phyloP scores from a whole-genome alignment of 257 asterid species.

The Avicennia marina region DNA sequence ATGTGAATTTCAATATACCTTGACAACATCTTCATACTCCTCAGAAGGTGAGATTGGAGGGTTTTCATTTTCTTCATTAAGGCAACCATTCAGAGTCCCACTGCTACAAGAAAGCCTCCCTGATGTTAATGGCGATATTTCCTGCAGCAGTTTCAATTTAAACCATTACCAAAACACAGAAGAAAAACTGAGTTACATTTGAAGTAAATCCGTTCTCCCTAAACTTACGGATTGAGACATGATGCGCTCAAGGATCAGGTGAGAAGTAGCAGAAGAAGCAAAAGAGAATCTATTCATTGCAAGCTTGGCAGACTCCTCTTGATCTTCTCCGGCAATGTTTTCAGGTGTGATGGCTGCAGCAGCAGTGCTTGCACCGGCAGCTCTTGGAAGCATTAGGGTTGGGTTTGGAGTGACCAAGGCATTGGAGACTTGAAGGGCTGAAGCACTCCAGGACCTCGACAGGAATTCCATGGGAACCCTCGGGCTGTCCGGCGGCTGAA shows the following conservation, averaged over 20 bases:
- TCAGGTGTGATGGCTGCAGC: conserved; percentile 39
- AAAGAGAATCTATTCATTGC: conserved; percentile 83
- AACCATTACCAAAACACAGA: too few species aligned
- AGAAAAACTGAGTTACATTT: too few species aligned
- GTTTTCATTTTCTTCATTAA: conserved; percentile 78
- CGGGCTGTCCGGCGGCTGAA: conserved; percentile 94
- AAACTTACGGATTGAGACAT: conserved; percentile 89
- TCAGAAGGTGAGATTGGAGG: conserved; percentile 89
- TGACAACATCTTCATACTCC: conserved; percentile 92
- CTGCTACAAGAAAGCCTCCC: conserved; percentile 99
- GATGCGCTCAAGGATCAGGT: conserved; percentile 91
- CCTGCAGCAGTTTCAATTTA: conserved; percentile 46
- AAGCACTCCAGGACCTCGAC: conserved; percentile 94
- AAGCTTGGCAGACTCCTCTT: conserved; percentile 56
- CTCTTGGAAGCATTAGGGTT: conserved; percentile 19
- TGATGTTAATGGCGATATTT: conserved; percentile 88
- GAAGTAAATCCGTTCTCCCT: too few species aligned
- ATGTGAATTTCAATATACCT: conserved; percentile 40
- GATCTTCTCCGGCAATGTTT: conserved; percentile 37
- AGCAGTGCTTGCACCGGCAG: not conserved
- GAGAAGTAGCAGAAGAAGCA: conserved; percentile 96
- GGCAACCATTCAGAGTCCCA: conserved; percentile 80
- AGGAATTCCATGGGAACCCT: conserved; percentile 92
- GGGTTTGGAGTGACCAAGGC: conserved; percentile 54
- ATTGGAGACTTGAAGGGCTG: conserved; percentile 77